phyloP scores from a whole-genome alignment of 139 green algal genomes.

The Micractinium conductrix region DNA sequence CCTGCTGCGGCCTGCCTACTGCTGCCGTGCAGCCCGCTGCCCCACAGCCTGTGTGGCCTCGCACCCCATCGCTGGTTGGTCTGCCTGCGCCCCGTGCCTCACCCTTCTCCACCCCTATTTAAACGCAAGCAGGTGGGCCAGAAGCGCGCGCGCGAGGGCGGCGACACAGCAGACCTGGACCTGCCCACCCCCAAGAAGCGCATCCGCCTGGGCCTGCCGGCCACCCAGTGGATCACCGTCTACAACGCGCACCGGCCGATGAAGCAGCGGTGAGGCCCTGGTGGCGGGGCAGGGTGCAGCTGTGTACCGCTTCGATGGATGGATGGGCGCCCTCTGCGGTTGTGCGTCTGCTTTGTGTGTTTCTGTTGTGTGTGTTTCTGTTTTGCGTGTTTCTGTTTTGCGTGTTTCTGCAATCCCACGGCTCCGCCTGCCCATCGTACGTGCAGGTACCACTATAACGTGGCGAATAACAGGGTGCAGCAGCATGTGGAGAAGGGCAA shows the following conservation, averaged over 20 bases:
- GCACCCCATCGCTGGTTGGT: neutral
- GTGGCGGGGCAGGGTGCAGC: too few relatives aligned
- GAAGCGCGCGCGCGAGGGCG: conserved; percentile 85
- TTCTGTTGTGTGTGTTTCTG: too few relatives aligned
- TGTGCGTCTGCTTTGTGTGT: too few relatives aligned
- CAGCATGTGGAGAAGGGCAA: conserved; percentile 98
- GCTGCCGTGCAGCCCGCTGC: neutral
- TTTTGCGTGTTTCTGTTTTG: too few relatives aligned
- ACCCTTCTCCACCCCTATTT: neutral
- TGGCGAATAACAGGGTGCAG: conserved; percentile 93
- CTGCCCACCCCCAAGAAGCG: conserved; percentile 90
- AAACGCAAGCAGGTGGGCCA: conserved; percentile 82
- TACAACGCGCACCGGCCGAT: conserved; percentile 99
- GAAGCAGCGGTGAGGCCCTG: conserved; percentile 91
- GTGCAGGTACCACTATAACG: conserved; percentile 99
- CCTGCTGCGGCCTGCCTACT: neutral
- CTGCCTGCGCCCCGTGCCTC: neutral
- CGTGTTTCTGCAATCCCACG: neutral
- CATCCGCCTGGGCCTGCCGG: conserved; percentile 93
- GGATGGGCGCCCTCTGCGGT: too few relatives aligned
- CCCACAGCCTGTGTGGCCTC: neutral
- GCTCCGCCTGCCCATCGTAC: neutral
- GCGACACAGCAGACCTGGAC: conserved; percentile 30
- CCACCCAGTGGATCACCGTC: conserved; percentile 99
- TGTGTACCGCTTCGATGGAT: too few relatives aligned